phyloP scores from a whole-genome alignment of 148 eudicot species.

The Cornus florida region DNA sequence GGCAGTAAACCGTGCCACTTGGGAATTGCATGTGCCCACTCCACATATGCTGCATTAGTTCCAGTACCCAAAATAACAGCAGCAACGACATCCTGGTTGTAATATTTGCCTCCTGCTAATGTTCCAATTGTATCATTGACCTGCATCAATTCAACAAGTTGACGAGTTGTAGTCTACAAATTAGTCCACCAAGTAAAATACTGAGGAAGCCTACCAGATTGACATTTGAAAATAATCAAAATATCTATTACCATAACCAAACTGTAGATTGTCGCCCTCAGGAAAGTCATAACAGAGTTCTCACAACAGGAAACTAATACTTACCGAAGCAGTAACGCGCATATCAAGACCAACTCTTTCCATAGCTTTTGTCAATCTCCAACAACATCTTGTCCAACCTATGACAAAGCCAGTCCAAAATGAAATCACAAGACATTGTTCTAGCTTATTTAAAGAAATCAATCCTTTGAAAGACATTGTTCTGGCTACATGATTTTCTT shows the following conservation, averaged over 20 bases:
- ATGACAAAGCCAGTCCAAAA: slow-evolving; percentile 13
- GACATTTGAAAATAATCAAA: background rate
- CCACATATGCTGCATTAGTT: slow-evolving; percentile 98
- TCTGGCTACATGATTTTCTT: background rate
- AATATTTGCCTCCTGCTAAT: slow-evolving; percentile 81
- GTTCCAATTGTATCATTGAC: slow-evolving; percentile 98
- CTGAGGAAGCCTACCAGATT: background rate
- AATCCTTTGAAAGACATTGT: background rate
- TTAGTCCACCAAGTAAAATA: slow-evolving; percentile 4
- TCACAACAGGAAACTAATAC: slow-evolving; percentile 11
- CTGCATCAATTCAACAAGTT: slow-evolving; percentile 35
- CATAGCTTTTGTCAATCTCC: slow-evolving; percentile 54
- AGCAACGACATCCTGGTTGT: slow-evolving; percentile 64
- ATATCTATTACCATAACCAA: background rate
- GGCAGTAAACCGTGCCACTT: slow-evolving; percentile 88
- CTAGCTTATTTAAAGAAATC: background rate
- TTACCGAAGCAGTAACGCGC: slow-evolving; percentile 69
- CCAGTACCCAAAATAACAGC: slow-evolving; percentile 98
- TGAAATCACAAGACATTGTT: background rate
- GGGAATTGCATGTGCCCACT: slow-evolving; percentile 85
- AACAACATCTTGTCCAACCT: slow-evolving; percentile 59
- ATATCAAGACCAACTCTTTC: slow-evolving; percentile 54
- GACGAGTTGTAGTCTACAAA: background rate
- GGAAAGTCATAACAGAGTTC: background rate
- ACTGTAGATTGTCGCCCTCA: background rate